These are phyloP conservation scores for Actinomucor elegans DNA, from an alignment of 371 early-diverging fungal genomes.

Conservation along the genomic window DNA sequence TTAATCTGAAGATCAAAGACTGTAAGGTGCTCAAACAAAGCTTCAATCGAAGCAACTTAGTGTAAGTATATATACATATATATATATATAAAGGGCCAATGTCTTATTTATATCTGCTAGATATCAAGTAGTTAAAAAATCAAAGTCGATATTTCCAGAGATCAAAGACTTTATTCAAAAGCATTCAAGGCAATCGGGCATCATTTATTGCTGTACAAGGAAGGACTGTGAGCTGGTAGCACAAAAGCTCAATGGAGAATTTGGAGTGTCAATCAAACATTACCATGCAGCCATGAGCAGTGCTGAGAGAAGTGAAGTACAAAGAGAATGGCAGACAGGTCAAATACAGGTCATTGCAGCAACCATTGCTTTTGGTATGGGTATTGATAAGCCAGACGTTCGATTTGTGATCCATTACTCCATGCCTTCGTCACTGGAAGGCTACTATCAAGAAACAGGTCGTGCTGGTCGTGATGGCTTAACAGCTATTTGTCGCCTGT, in stretches of 20 bases:
- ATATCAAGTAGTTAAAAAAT: constrained; percentile 77
- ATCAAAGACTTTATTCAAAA: constrained; percentile 79
- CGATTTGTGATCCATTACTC: constrained; percentile 98
- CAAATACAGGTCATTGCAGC: constrained; percentile 92
- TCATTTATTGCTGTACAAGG: constrained; percentile 95
- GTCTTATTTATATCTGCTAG: constrained; percentile 6
- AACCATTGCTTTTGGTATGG: constrained; percentile 99
- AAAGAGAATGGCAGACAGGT: constrained; percentile 87
- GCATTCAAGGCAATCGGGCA: constrained; percentile 84
- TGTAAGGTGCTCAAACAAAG: constrained; percentile 78
- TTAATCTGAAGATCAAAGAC: constrained; percentile 67
- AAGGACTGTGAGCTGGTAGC: constrained; percentile 90
- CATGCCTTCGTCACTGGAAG: constrained; percentile 95
- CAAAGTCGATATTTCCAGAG: constrained; percentile 56
- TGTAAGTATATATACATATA: constrained; percentile 17
- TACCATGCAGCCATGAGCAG: constrained; percentile 94
- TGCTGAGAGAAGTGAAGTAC: constrained; percentile 82
- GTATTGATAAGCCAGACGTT: constrained; percentile 99
- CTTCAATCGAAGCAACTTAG: constrained; percentile 89
- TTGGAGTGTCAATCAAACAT: constrained; percentile 56
- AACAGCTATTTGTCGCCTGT: constrained; percentile 86
- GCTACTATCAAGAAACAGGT: constrained; percentile 99
- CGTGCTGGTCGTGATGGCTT: constrained; percentile 98
- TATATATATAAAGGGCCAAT: not conserved
- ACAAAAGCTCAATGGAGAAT: constrained; percentile 55